Percentiles rank a stretch among this genome's conserved stretches.
phyloP scores from a whole-genome alignment of 805 yeast species.

The Saitoella complicata region DNA sequence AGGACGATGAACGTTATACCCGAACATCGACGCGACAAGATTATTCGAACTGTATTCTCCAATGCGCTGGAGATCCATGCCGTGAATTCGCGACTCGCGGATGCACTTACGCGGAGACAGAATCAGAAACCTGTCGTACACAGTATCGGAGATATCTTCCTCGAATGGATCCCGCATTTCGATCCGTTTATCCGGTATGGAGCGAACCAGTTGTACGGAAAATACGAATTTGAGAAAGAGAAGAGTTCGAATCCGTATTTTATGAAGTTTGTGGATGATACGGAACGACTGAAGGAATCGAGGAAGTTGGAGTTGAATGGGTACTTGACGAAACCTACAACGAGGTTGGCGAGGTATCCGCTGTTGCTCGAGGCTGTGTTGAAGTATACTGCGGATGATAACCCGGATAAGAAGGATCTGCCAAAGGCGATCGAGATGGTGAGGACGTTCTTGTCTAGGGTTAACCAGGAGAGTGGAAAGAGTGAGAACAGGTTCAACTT shows the following conservation, averaged over 20 bases:
- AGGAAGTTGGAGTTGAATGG: conserved; percentile 85
- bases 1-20: conserved; percentile 78
- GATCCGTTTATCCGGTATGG: conserved; percentile 89
- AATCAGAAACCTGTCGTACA: conserved; percentile 70
- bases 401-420: conserved; percentile 54
- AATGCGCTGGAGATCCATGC: conserved; percentile 76
- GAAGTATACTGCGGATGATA: conserved; percentile 63
- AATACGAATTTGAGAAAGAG: conserved; percentile 87
- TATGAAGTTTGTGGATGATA: conserved; percentile 85
- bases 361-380: conserved; percentile 64
- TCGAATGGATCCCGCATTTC: conserved; percentile 70
- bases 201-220: conserved; percentile 88
- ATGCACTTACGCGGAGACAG: conserved; percentile 75
- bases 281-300: conserved; percentile 68
- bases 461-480: conserved; percentile 80
- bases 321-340: conserved; percentile 84
- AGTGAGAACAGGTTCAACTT: conserved; percentile 85
- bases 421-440: conserved; percentile 60
- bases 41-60: conserved; percentile 79
- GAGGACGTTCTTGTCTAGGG: conserved; percentile 55
- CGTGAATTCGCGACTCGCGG: conserved; percentile 72
- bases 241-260: conserved; percentile 78
- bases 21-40: conserved; percentile 74
- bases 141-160: conserved; percentile 71
- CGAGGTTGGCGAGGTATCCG: conserved; percentile 90